These are phyloP conservation scores for Penicillium maclennaniae DNA, from an alignment of 495 filamentous ascomycete species.

Conservation along the genomic window DNA sequence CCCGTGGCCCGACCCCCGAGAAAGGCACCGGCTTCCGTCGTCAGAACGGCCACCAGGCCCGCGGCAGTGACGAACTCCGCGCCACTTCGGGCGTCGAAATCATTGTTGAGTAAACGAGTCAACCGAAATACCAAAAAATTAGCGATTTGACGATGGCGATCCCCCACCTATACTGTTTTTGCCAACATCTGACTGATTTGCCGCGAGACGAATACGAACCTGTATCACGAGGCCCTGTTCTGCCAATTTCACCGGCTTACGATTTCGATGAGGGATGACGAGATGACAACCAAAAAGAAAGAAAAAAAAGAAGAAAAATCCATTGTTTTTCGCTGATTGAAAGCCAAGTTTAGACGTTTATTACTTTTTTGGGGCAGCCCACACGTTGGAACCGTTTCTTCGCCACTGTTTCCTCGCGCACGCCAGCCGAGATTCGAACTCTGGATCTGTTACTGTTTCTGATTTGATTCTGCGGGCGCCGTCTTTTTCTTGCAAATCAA, in stretches of 20 bases:
- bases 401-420: slow-evolving; percentile 10
- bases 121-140: slow-evolving; percentile 14
- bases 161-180: slow-evolving; percentile 23
- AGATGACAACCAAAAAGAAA: slow-evolving; percentile 43
- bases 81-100: slow-evolving; percentile 55
- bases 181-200: slow-evolving; percentile 43
- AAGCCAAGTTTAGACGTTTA: slow-evolving; percentile 47
- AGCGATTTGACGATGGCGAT: slow-evolving; percentile 19
- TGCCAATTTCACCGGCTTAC: slow-evolving; percentile 45
- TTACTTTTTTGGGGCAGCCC: slow-evolving; percentile 48
- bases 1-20: slow-evolving; percentile 72
- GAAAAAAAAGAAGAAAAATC: slow-evolving; percentile 36
- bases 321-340: slow-evolving; percentile 38
- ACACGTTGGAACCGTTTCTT: slow-evolving; percentile 4
- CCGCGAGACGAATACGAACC: slow-evolving; percentile 45
- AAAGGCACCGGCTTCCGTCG: slow-evolving; percentile 74
- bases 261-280: slow-evolving; percentile 56
- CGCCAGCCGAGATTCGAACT: slow-evolving; percentile 15
- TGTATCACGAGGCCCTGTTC: slow-evolving; percentile 48
- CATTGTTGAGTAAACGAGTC: slow-evolving; percentile 48
- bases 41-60: slow-evolving; percentile 75
- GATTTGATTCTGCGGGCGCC: slow-evolving; percentile 30
- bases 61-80: slow-evolving; percentile 74
- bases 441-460: slow-evolving; percentile 20
- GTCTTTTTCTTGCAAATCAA: slow-evolving; percentile 27